Evolutionary conservation across 805 yeast species (phyloP).

Genomic region (Barnettozyma sucrosica): DNA sequence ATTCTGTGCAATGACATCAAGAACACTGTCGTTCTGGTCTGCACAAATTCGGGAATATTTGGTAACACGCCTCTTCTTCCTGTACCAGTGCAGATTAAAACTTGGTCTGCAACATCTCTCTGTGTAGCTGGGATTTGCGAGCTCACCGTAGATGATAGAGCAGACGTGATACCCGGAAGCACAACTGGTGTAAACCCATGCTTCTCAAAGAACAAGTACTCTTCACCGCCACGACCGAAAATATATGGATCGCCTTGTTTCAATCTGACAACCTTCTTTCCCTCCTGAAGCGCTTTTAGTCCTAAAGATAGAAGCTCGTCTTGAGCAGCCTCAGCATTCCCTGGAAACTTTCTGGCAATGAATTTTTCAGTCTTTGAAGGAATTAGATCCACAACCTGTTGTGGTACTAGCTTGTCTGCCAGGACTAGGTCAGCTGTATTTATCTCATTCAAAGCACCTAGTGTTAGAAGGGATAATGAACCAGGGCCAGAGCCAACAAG

Average conservation of each 20-base stretch:
- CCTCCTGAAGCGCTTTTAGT: constrained; percentile 52
- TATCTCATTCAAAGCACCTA: constrained; percentile 80
- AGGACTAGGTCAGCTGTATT: constrained; percentile 75
- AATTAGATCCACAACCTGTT: constrained; percentile 74
- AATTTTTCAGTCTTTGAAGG: constrained; percentile 70
- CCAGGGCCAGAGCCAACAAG: constrained; percentile 97
- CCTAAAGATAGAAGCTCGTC: constrained; percentile 75
- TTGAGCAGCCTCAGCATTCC: constrained; percentile 93
- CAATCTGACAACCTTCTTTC: constrained; percentile 76
- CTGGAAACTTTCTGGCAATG: constrained; percentile 93
- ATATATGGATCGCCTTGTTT: constrained; percentile 98
- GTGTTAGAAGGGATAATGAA: constrained; percentile 68
- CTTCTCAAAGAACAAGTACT: constrained; percentile 57
- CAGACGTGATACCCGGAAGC: constrained; percentile 84
- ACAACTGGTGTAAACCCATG: constrained; percentile 72
- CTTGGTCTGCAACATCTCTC: constrained; percentile 87
- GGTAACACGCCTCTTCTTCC: constrained; percentile 86
- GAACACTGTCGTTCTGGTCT: constrained; percentile 75
- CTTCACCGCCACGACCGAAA: constrained; percentile 96
- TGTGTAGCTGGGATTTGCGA: constrained; percentile 89
- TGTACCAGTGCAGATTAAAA: constrained; percentile 89
- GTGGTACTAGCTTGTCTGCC: constrained; percentile 92
- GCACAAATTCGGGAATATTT: constrained; percentile 64
- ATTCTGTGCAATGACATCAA: constrained; percentile 85
- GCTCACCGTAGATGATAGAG: constrained; percentile 79